Conservation (phyloP, 768 basidiomycete genomes). For the Serpula lacrymans region DNA sequence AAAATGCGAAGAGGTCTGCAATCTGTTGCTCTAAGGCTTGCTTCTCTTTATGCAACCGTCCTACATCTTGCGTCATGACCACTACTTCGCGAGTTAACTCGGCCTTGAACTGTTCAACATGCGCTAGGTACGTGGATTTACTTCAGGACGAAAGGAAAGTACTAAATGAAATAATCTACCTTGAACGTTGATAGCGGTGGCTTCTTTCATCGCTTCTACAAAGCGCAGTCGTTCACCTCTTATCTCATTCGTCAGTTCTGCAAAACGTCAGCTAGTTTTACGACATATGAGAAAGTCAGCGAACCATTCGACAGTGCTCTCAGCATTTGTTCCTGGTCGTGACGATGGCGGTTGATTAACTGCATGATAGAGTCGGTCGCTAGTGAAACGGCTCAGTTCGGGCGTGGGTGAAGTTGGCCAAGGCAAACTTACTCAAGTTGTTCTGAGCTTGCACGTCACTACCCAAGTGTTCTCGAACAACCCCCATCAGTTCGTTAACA, state of each 20-base stretch:
- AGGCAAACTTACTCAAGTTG: constrained; percentile 30
- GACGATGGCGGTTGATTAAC: constrained; percentile 65
- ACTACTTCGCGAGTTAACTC: constrained; percentile 73
- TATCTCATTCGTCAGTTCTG: constrained; percentile 81
- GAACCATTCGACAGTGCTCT: constrained; percentile 62
- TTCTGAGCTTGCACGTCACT: constrained; percentile 38
- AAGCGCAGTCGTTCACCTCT: constrained; percentile 82
- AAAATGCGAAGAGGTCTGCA: constrained; percentile 69
- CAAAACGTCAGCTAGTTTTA: background rate
- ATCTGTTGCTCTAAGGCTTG: constrained; percentile 68
- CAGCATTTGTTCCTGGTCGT: constrained; percentile 70
- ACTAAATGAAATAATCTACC: constrained; percentile 36
- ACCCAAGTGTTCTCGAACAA: constrained; percentile 39
- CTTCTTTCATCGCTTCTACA: constrained; percentile 94
- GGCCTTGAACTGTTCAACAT: constrained; percentile 86
- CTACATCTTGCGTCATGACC: constrained; percentile 71
- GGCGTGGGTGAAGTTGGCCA: constrained; percentile 19
- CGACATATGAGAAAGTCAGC: background rate
- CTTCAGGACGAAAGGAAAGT: constrained; percentile 7
- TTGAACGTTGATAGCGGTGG: constrained; percentile 84
- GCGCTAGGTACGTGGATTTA: constrained; percentile 45
- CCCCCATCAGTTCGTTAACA: constrained; percentile 34
- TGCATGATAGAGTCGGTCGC: constrained; percentile 57
- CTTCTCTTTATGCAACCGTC: constrained; percentile 60
- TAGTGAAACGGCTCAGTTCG: constrained; percentile 22